phyloP scores from a whole-genome alignment of 306 rosid genomes.

The Erythrophleum fordii region DNA sequence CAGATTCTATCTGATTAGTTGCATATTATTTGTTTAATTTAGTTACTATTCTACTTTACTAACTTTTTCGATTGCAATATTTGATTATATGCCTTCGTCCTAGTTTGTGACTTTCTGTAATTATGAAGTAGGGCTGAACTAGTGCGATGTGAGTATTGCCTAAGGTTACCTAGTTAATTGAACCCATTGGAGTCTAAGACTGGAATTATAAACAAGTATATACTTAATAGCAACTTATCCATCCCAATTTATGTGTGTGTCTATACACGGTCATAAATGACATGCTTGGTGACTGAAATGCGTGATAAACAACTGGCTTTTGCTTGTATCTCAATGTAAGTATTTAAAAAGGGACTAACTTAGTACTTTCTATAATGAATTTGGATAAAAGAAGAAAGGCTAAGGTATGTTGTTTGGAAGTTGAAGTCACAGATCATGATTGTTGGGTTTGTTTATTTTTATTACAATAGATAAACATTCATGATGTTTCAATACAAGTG shows the following conservation, averaged over 20 bases:
- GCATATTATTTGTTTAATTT: neutral
- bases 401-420: too few relatives aligned
- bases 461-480: too few relatives aligned
- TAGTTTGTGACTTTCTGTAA: neutral
- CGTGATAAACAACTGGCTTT: too few relatives aligned
- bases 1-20: neutral
- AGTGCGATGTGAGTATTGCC: neutral
- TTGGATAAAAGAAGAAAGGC: too few relatives aligned
- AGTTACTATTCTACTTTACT: neutral
- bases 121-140: neutral
- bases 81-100: neutral
- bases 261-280: too few relatives aligned
- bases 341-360: too few relatives aligned
- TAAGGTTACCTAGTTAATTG: neutral
- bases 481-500: neutral
- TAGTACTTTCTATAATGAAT: too few relatives aligned
- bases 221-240: neutral
- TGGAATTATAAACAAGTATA: neutral
- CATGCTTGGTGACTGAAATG: too few relatives aligned
- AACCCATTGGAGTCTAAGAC: neutral
- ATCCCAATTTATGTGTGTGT: neutral
- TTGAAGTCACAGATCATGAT: too few relatives aligned
- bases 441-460: neutral
- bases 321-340: too few relatives aligned
- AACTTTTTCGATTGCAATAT: neutral